Percentiles rank a stretch among this genome's conserved stretches.
Evolutionary conservation across 2,329 filamentous ascomycete genomes (phyloP).

Genomic region (Calycina herbarum): DNA sequence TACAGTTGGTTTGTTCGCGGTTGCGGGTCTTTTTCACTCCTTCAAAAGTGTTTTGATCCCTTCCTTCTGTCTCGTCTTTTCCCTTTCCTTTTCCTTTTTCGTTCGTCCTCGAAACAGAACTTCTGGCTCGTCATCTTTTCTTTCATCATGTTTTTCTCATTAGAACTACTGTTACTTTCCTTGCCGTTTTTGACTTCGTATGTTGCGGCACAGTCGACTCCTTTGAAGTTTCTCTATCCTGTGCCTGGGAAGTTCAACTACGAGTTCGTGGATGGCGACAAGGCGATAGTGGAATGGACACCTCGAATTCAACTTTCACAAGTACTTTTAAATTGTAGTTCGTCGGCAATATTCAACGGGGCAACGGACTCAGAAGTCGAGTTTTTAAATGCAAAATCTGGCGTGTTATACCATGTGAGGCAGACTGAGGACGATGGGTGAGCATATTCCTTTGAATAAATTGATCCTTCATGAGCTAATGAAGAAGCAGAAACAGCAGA

Average conservation of each 20-base stretch:
- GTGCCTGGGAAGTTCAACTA: constrained; percentile 11
- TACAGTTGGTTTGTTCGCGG: constrained; percentile 1
- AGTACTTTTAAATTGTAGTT: constrained; percentile 11
- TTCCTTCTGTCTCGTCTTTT: not conserved
- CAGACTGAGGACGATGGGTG: not conserved
- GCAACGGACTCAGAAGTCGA: not conserved
- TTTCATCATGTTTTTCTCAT: constrained; percentile 7
- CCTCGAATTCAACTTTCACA: not conserved
- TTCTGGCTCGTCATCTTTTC: not conserved
- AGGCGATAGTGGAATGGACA: constrained; percentile 12
- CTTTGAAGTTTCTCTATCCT: constrained; percentile 10
- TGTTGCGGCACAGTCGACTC: not conserved
- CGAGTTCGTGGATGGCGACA: constrained; percentile 8
- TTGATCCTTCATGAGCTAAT: not conserved
- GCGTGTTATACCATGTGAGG: not conserved
- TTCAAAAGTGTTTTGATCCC: not conserved
- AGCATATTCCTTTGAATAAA: not conserved
- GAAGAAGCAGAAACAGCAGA: not conserved
- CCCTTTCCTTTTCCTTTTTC: not conserved
- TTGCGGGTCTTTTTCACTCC: not conserved
- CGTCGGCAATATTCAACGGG: not conserved
- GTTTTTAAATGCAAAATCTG: constrained; percentile 1
- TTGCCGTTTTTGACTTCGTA: constrained; percentile 1
- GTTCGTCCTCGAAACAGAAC: not conserved
- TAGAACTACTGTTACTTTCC: not conserved